A percentile compares a stretch with the other conserved stretches of the same genome.
Evolutionary conservation across 495 filamentous ascomycete species (phyloP).

Genomic region (Bacidia rubella): DNA sequence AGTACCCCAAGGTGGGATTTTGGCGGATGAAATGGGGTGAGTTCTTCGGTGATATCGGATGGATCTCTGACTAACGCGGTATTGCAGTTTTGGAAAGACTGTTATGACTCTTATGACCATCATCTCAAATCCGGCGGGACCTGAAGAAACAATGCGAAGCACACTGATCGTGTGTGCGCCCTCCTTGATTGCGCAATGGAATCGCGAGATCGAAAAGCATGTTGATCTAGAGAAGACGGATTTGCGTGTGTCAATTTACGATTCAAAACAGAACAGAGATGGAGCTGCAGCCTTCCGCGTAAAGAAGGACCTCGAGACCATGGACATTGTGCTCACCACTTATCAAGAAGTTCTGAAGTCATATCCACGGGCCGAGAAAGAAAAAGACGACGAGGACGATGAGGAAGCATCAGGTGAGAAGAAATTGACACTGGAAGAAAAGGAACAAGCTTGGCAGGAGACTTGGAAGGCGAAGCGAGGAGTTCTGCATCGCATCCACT

Average conservation of each 20-base stretch:
- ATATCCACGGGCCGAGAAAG: conserved; percentile 29
- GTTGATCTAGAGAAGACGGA: conserved; percentile 19
- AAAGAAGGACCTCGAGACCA: conserved; percentile 10
- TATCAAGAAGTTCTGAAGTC: conserved; percentile 40
- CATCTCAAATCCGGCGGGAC: conserved; percentile 27
- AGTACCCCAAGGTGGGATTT: conserved; percentile 8
- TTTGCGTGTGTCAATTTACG: too few species aligned
- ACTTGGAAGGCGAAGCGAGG: conserved; percentile 25
- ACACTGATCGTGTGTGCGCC: conserved; percentile 41
- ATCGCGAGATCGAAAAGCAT: conserved; percentile 28
- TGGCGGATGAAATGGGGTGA: conserved; percentile 4
- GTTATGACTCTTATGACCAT: conserved; percentile 38
- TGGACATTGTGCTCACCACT: conserved; percentile 30
- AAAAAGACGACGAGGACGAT: conserved; percentile 18
- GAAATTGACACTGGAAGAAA: conserved; percentile 9
- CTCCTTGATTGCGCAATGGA: conserved; percentile 32
- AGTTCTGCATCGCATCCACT: conserved; percentile 35
- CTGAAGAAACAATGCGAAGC: conserved; percentile 16
- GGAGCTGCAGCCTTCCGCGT: neutral
- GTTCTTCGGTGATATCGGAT: neutral
- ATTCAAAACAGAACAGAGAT: too few species aligned
- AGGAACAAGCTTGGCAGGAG: conserved; percentile 26
- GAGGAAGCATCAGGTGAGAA: neutral
- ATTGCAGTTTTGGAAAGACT: conserved; percentile 55
- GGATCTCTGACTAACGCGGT: conserved; percentile 24